phyloP scores from a whole-genome alignment of 78 protist genomes.

The Dictyostelium citrinum region DNA sequence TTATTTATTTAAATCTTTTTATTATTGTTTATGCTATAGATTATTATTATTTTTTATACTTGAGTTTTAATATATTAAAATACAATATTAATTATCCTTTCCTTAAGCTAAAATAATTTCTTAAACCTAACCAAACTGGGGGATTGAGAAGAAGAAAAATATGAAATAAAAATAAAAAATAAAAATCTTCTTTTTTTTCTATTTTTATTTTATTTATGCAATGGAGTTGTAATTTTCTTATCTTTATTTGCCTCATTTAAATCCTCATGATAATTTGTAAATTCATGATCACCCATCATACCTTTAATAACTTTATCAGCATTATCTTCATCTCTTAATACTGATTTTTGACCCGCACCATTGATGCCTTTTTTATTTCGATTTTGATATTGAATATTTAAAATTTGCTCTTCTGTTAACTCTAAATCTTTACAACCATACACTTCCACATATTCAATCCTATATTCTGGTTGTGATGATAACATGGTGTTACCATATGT shows the following conservation, averaged over 20 bases:
- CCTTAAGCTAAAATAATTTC: too few relatives aligned
- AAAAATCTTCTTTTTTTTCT: too few relatives aligned
- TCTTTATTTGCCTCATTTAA: not conserved
- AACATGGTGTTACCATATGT: conserved; percentile 32
- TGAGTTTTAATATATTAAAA: too few relatives aligned
- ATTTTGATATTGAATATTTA: not conserved
- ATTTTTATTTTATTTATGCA: not conserved
- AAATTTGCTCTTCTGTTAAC: conserved; percentile 6
- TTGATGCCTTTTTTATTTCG: not conserved
- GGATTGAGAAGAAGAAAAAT: too few relatives aligned
- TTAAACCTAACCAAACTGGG: too few relatives aligned
- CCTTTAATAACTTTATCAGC: conserved; percentile 45
- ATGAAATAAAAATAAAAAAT: too few relatives aligned
- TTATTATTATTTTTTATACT: too few relatives aligned
- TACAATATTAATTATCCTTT: too few relatives aligned
- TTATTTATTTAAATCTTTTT: too few relatives aligned
- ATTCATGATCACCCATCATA: conserved; percentile 38
- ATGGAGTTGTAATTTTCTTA: not conserved
- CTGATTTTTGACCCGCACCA: not conserved
- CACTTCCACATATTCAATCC: conserved; percentile 27
- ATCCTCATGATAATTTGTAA: conserved; percentile 28
- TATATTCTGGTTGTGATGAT: not conserved
- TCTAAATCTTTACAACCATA: conserved; percentile 1
- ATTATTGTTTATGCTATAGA: too few relatives aligned
- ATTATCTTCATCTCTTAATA: conserved; percentile 2